Evolutionary conservation across 768 basidiomycete genomes (phyloP).

Genomic region (Suillus decipiens): DNA sequence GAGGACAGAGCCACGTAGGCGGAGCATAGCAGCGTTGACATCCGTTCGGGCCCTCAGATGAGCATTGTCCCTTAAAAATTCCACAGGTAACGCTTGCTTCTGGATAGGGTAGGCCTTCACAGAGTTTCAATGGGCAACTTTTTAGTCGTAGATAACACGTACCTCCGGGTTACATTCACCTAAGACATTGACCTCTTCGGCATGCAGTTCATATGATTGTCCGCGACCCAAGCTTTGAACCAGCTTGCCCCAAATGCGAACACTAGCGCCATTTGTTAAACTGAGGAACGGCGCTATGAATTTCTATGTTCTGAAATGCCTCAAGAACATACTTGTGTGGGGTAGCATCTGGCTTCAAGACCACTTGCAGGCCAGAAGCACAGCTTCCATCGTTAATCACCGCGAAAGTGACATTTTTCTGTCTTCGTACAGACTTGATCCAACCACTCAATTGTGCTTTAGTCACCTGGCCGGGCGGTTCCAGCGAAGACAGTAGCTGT

Average conservation of each 20-base stretch:
- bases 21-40: slow-evolving; percentile 69
- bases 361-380: slow-evolving; percentile 71
- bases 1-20: slow-evolving; percentile 62
- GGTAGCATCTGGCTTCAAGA: slow-evolving; percentile 51
- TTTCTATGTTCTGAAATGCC: background rate
- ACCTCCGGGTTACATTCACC: slow-evolving; percentile 66
- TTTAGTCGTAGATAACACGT: slow-evolving; percentile 6
- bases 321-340: slow-evolving; percentile 33
- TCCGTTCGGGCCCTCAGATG: slow-evolving; percentile 87
- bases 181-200: slow-evolving; percentile 46
- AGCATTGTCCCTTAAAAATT: slow-evolving; percentile 82
- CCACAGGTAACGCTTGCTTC: slow-evolving; percentile 77
- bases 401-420: slow-evolving; percentile 88
- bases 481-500: slow-evolving; percentile 36
- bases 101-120: slow-evolving; percentile 86
- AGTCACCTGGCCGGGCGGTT: slow-evolving; percentile 9
- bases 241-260: slow-evolving; percentile 50
- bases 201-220: slow-evolving; percentile 55
- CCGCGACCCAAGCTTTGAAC: slow-evolving; percentile 48
- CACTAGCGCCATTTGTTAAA: slow-evolving; percentile 56
- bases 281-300: slow-evolving; percentile 25
- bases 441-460: slow-evolving; percentile 66
- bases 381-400: slow-evolving; percentile 82
- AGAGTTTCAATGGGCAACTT: slow-evolving; percentile 19
- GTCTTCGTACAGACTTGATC: slow-evolving; percentile 82